A percentile compares a stretch with the other conserved stretches of the same genome.
Conservation (phyloP, 768 basidiomycete species). For the Tricholoma furcatifolium region DNA sequence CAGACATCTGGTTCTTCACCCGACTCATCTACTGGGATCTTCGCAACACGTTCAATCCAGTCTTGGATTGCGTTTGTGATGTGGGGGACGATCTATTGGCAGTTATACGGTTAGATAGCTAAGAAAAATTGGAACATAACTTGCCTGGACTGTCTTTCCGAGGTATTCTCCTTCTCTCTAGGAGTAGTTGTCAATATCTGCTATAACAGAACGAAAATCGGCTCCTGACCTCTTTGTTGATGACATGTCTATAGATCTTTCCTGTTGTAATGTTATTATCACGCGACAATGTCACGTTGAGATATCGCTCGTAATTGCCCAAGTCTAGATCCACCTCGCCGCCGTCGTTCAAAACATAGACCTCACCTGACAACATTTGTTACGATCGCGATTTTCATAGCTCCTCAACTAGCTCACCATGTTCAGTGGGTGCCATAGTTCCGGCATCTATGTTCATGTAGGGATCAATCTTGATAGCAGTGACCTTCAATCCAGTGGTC, state of each 20-base stretch:
- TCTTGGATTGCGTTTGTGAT: constrained; percentile 97
- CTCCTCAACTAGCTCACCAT: constrained; percentile 58
- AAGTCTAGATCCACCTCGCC: constrained; percentile 98
- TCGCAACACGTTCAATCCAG: constrained; percentile 95
- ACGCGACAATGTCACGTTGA: constrained; percentile 88
- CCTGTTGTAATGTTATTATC: constrained; percentile 99
- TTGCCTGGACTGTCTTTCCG: constrained; percentile 94
- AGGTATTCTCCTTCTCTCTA: constrained; percentile 86
- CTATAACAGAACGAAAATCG: not conserved
- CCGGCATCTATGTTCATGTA: constrained; percentile 99
- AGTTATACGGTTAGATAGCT: not conserved
- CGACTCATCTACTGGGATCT: constrained; percentile 92
- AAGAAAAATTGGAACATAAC: constrained; percentile 11
- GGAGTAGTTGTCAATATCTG: not conserved
- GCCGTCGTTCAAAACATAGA: constrained; percentile 97
- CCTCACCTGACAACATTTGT: constrained; percentile 60
- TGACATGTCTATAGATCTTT: constrained; percentile 96
- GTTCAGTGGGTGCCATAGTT: constrained; percentile 98
- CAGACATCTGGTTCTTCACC: constrained; percentile 94
- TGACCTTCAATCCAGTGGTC: constrained; percentile 93
- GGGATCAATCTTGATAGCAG: constrained; percentile 99
- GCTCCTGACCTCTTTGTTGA: constrained; percentile 85
- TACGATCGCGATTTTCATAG: not conserved
- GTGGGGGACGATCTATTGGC: constrained; percentile 83
- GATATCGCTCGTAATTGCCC: constrained; percentile 97